Base-by-base conservation (phyloP, 2,329 filamentous ascomycete species). In the Aspergillus pseudoterreus region DNA sequence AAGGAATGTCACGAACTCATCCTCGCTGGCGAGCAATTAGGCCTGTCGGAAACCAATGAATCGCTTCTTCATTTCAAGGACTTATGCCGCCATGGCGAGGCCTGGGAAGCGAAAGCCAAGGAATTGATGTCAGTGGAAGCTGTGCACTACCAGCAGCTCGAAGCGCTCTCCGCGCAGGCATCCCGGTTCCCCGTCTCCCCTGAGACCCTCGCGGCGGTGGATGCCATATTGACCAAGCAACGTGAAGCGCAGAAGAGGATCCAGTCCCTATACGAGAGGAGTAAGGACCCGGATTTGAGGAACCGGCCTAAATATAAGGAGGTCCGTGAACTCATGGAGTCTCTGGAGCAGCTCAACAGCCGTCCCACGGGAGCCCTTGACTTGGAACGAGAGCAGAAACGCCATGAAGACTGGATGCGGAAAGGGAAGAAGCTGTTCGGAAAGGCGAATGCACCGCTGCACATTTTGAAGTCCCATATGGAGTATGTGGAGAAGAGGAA, bases 381-480 rank as follows among this genome's bases (percentile, higher is more conserved):
- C 63, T 81, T 99, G 4, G 94, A 99, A 66, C 92, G 90, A 57
- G 91, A 97, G 69, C 88, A 94, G 58, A 95, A 94, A 67, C 85
- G 90, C 6, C 94, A 97, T 60, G 94, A 99, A 68, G 94, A 99
- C 69, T 99, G 94, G 94, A 99, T 99, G 92, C 83, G 94, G 30
- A 90, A 90, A 64, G 94, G 94, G 46, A 99, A 99, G 75, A 96
- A 96, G 69, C 75, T 99, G 0, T 99, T 99, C 65, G 94, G 94
- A 47, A 99, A 99, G 71, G 94, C 94, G 1, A 99, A 99, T 67
- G 94, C 94, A 1, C 94, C 94, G 1, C 78, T 99, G 11, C 94
- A 99, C 69, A 99, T 99, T 57, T 80, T 99, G 24, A 94, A 92
- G 64, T 88, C 87, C 52, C 92, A 99, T 61, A 92, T 99, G 83